Evolutionary conservation across 495 filamentous ascomycete species (phyloP).

Genomic region (Thozetella sp.): DNA sequence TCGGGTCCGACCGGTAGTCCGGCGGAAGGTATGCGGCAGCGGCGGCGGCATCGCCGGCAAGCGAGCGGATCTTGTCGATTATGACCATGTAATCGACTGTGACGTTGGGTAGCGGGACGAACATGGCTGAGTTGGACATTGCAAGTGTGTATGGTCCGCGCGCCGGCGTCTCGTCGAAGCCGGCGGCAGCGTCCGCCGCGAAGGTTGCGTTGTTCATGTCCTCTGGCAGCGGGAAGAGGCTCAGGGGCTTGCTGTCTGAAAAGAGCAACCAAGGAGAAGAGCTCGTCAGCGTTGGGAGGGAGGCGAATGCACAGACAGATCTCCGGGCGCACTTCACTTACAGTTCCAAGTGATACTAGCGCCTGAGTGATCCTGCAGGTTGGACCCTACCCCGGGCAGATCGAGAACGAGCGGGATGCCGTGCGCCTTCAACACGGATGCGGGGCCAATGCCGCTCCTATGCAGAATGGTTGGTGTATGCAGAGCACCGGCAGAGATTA

Average conservation of each 20-base stretch:
- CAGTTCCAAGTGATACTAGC: constrained; percentile 16
- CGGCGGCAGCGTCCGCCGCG: constrained; percentile 15
- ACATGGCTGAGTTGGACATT: constrained; percentile 22
- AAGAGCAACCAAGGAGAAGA: too few species aligned
- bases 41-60: constrained; percentile 1
- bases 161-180: constrained; percentile 18
- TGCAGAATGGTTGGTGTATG: constrained; percentile 19
- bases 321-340: not conserved
- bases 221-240: constrained; percentile 11
- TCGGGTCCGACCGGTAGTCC: constrained; percentile 3
- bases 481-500: constrained; percentile 17
- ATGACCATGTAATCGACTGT: constrained; percentile 12
- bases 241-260: constrained; percentile 10
- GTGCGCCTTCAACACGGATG: constrained; percentile 7
- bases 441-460: constrained; percentile 18
- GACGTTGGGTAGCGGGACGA: constrained; percentile 18
- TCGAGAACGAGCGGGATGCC: constrained; percentile 16
- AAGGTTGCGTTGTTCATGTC: constrained; percentile 18
- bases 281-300: too few species aligned
- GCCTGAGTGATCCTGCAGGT: constrained; percentile 23
- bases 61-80: constrained; percentile 10
- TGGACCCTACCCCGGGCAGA: constrained; percentile 20
- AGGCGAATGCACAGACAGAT: not conserved
- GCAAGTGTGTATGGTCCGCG: constrained; percentile 23
- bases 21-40: constrained; percentile 10